Conservation (phyloP, 805 yeast species). For the Phaffomyces thermotolerans region DNA sequence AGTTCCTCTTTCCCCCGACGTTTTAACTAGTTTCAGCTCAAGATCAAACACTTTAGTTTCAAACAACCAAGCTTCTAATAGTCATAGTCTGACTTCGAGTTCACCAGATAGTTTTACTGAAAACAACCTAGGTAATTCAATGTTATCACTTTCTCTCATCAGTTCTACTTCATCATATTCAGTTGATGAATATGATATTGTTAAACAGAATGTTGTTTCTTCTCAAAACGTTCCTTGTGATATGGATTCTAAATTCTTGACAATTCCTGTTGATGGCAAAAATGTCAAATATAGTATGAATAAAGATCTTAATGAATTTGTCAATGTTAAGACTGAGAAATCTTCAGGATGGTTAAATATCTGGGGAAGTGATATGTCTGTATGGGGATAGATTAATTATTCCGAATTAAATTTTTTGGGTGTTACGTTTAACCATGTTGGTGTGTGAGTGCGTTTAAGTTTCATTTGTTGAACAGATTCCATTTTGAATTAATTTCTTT, state of each 20-base stretch:
- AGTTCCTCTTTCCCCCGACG: neutral
- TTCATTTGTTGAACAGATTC: neutral
- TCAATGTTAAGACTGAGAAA: constrained; percentile 8
- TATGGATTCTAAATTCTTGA: neutral
- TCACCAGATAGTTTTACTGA: constrained; percentile 19
- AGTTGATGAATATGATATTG: neutral
- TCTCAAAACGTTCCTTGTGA: neutral
- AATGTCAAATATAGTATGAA: neutral
- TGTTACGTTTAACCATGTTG: neutral
- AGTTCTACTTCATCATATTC: constrained; percentile 14
- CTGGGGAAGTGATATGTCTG: constrained; percentile 27
- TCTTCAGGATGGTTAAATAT: constrained; percentile 23
- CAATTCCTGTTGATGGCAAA: neutral
- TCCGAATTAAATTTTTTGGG: neutral
- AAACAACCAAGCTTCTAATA: no score
- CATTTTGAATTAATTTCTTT: no score
- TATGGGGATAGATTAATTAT: constrained; percentile 18
- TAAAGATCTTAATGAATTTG: neutral
- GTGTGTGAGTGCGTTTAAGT: neutral
- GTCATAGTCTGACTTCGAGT: neutral
- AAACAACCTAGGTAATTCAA: constrained; percentile 9
- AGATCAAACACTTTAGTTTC: neutral
- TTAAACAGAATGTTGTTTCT: no score
- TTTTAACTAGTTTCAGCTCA: neutral
- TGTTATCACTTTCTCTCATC: constrained; percentile 17